These are phyloP conservation scores for Halophytophthora polymorphica DNA, from an alignment of 352 stramenopile species.

Conservation along the genomic window DNA sequence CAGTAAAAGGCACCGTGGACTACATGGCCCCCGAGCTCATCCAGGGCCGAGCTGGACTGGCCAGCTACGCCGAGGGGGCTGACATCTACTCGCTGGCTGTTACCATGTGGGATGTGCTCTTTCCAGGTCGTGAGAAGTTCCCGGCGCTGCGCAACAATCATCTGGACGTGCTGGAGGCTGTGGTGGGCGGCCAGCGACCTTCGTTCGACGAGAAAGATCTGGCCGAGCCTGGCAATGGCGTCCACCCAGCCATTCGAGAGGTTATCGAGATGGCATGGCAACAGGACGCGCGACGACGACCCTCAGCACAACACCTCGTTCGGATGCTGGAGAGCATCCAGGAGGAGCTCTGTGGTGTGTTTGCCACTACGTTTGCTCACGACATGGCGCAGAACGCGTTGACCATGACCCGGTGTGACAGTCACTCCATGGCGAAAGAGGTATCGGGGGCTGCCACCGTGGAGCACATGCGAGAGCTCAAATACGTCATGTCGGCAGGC, in stretches of 20 bases:
- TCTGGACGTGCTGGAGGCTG: constrained; percentile 34
- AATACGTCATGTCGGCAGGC: constrained; percentile 33
- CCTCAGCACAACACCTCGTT: constrained; percentile 30
- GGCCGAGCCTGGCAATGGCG: constrained; percentile 5
- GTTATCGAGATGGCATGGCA: constrained; percentile 36
- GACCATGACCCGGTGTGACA: constrained; percentile 9
- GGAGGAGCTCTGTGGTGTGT: constrained; percentile 25
- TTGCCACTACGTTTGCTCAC: constrained; percentile 3
- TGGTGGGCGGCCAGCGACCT: constrained; percentile 36
- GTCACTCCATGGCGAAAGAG: constrained; percentile 1
- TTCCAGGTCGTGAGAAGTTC: constrained; percentile 36
- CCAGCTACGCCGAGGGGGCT: constrained; percentile 36
- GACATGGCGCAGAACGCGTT: constrained; percentile 9
- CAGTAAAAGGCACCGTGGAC: constrained; percentile 29
- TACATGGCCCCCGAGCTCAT: constrained; percentile 66
- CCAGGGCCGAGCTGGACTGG: constrained; percentile 22
- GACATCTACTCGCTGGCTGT: constrained; percentile 60
- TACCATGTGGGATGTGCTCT: constrained; percentile 65
- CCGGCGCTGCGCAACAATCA: constrained; percentile 27
- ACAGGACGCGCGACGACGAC: constrained; percentile 21
- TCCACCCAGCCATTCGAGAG: neutral
- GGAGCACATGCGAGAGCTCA: constrained; percentile 26
- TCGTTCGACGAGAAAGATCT: constrained; percentile 17
- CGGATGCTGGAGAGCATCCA: constrained; percentile 25
- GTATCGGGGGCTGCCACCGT: constrained; percentile 21